Base-by-base conservation (phyloP, 495 filamentous ascomycete genomes). In the Aspergillus baeticus region DNA sequence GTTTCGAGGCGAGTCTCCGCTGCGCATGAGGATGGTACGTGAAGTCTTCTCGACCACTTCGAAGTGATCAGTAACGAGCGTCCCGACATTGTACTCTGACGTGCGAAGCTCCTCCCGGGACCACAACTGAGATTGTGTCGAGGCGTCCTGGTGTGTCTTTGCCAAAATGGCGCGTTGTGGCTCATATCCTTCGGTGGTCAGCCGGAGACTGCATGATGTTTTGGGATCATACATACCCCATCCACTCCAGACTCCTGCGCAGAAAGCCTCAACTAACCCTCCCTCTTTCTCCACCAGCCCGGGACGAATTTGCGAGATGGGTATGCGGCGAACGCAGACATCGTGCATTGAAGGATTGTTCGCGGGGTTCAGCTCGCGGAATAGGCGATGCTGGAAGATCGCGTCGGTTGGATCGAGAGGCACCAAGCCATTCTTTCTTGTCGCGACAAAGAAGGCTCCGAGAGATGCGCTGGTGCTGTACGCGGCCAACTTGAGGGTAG, bases 1-100 rank as follows among this genome's bases (percentile, higher is more conserved):
- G 34, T 79, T 79, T 47, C 82, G 72, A 0, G 87, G 87, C 4
- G 82, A 82, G 54, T 84, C 87, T 20, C 87, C 87, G 63, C 84
- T 85, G 18, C 87, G 81, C 22, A 89, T 77, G 7, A 80, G 65
- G 42, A 90, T 85, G 35, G 75, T 72, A 22, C 78, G 78, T 6
- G 81, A 74, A 15, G 77, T 81, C 66, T 87, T 85, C 57, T 83
- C 81, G 4, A 91, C 69, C 0, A 91, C 87, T 68, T 91, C 85
- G 67, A 91, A 91, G 70, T 91, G 87, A 64, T 91, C 87, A 20
- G 84, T 87, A 63, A 90, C 81, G 31, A 80, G 67, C 22, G 86
- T 86, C 23, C 87, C 86, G 35, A 78, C 70, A 20, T 84, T 77
- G 66, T 87, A 91, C 26, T 57, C 72, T 29, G 75, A 80, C 13